phyloP scores from a whole-genome alignment of 306 rosid genomes.

The Prunus davidiana region DNA sequence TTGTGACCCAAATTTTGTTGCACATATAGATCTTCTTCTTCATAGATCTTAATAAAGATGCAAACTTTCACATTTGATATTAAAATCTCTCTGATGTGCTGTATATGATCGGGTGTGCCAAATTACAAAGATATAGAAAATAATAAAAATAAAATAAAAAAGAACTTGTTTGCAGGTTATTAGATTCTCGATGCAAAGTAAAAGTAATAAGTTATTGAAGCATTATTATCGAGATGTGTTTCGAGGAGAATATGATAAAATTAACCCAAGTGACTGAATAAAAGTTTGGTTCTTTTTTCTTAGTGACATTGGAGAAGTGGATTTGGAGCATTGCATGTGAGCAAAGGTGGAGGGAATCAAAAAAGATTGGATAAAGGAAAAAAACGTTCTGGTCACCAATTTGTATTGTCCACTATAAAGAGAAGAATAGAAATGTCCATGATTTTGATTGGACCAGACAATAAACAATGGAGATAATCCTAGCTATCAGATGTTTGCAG shows the following conservation, averaged over 20 bases:
- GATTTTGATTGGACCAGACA: constrained; percentile 6
- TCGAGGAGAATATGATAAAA: constrained; percentile 11
- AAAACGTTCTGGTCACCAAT: neutral
- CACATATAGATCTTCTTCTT: constrained; percentile 20
- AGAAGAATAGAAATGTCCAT: neutral
- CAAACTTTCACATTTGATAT: constrained; percentile 16
- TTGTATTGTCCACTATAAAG: neutral
- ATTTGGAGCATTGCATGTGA: neutral
- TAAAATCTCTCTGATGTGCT: constrained; percentile 6
- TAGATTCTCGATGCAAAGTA: constrained; percentile 36
- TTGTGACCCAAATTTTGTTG: constrained; percentile 21
- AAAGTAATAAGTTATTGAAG: constrained; percentile 25
- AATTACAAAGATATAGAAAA: neutral
- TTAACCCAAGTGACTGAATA: constrained; percentile 18
- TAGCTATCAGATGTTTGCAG: neutral
- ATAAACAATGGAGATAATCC: constrained; percentile 10
- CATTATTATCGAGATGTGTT: constrained; percentile 53
- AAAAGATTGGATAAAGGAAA: neutral
- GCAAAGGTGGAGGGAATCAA: neutral
- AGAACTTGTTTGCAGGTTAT: constrained; percentile 14
- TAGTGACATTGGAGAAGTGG: constrained; percentile 28
- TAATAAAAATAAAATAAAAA: neutral
- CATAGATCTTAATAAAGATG: constrained; percentile 9
- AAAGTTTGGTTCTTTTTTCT: constrained; percentile 12
- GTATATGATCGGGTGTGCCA: constrained; percentile 12